These are phyloP conservation scores for Microsporum canis DNA, from an alignment of 2,329 filamentous ascomycete genomes.

Conservation along the genomic window DNA sequence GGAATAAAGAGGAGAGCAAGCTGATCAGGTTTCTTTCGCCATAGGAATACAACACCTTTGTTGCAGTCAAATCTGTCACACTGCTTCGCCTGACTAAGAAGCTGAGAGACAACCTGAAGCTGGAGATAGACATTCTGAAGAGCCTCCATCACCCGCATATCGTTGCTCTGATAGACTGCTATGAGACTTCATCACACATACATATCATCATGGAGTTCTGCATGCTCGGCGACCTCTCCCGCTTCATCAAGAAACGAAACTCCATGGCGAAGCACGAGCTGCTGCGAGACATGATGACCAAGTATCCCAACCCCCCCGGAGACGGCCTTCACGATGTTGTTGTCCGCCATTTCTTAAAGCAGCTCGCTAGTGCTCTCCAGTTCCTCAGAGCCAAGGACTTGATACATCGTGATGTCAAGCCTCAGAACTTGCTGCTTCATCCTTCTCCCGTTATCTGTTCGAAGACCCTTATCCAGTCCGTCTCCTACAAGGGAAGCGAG, in stretches of 20 bases:
- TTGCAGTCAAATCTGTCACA: constrained; percentile 95
- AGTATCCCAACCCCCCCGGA: constrained; percentile 72
- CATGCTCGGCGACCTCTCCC: constrained; percentile 82
- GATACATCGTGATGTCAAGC: constrained; percentile 94
- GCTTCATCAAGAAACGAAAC: constrained; percentile 91
- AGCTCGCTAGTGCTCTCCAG: constrained; percentile 80
- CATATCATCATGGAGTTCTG: constrained; percentile 99
- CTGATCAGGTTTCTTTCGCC: constrained; percentile 4
- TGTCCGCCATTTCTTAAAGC: constrained; percentile 89
- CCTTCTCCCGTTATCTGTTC: constrained; percentile 65
- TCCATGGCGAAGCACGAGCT: constrained; percentile 67
- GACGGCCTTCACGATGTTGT: constrained; percentile 96
- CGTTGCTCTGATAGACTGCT: constrained; percentile 87
- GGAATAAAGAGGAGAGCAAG: not conserved
- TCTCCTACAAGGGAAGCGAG: constrained; percentile 66
- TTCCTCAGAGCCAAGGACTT: constrained; percentile 78
- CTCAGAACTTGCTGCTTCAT: constrained; percentile 85
- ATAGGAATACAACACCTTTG: constrained; percentile 56
- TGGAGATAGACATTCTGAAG: constrained; percentile 92
- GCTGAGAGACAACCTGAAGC: constrained; percentile 88
- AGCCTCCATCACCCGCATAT: constrained; percentile 92
- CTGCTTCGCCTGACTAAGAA: constrained; percentile 85
- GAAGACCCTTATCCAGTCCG: constrained; percentile 47
- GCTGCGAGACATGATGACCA: constrained; percentile 79
- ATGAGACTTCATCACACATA: constrained; percentile 77